Evolutionary conservation across 345 rosid genomes (phyloP), one percentile per base, ranked within the genome.

Genomic region (Euphorbia pulcherrima): DNA sequence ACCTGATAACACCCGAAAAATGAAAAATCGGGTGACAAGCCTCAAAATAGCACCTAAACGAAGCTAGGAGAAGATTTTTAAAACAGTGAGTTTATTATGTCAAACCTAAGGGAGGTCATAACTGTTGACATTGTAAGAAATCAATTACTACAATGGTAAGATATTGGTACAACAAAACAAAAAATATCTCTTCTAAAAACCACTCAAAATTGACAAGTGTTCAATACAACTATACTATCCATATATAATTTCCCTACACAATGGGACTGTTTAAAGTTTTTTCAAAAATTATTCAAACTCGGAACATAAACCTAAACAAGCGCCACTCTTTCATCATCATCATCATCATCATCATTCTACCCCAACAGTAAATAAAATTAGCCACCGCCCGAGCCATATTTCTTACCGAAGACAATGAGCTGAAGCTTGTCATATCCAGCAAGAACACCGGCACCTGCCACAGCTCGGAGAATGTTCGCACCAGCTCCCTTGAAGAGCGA

Each of bases 401-500:
- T 71, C 75, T 71, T 71, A 60, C 79, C 75, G 6, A 76, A 47
- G 53, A 76, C 72, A 47, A 76, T 2, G 13, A 76, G 65, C 69
- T 76, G 79, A 44, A 76, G 74, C 59, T 70, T 76, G 72, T 76
- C 79, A 56, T 76, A 76, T 21, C 79, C 72, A 37, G 79, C 79
- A 33, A 76, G 75, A 61, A 76, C 79, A 67, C 79, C 79, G 33
- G 75, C 79, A 50, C 79, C 79, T 2, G 79, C 79, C 29, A 76
- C 75, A 23, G 75, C 75, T 18, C 79, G 75, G 8, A 76, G 75
- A 47, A 76, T 71, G 69, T 67, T 76, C 30, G 79, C 79, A 33
- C 79, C 79, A 18, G 79, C 79, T 54, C 75, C 75, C 62, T 76
- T 76, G 66, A 76, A 76, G 68, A 76, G 79, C 8, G 75, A 76